phyloP scores from a whole-genome alignment of 139 green algal genomes.

The Zygnema circumcarinatum region DNA sequence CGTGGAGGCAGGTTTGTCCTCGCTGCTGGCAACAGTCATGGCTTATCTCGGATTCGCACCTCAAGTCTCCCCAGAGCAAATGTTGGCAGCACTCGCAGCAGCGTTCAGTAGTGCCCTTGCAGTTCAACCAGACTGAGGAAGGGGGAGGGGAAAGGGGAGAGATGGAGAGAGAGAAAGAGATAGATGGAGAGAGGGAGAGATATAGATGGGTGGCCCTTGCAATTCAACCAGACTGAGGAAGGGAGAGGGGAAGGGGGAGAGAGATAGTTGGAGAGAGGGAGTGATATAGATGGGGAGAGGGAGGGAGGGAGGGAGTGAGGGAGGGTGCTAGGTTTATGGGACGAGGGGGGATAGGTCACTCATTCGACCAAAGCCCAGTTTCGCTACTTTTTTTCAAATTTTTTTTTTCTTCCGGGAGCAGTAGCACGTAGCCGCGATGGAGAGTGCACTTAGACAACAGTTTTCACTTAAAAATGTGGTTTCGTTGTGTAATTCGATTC shows the following conservation, averaged over 20 bases:
- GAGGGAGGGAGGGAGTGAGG: neutral
- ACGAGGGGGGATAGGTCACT: neutral
- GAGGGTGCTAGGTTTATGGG: neutral
- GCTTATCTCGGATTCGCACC: neutral
- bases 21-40: conserved; percentile 4
- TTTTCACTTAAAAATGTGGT: too few relatives aligned
- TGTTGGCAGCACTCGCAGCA: conserved; percentile 9
- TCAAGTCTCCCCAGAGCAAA: neutral
- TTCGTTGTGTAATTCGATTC: too few relatives aligned
- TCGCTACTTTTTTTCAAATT: neutral
- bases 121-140: neutral
- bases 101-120: neutral
- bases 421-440: neutral
- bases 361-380: neutral
- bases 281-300: neutral
- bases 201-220: too few relatives aligned
- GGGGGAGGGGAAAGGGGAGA: neutral
- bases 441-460: neutral
- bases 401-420: neutral
- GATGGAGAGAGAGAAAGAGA: neutral
- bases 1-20: neutral
- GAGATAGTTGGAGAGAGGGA: neutral
- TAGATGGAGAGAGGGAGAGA: too few relatives aligned
- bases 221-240: neutral
- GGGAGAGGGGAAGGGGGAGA: neutral